These are phyloP conservation scores for Candida corydali DNA, from an alignment of 805 yeast genomes.

Conservation along the genomic window DNA sequence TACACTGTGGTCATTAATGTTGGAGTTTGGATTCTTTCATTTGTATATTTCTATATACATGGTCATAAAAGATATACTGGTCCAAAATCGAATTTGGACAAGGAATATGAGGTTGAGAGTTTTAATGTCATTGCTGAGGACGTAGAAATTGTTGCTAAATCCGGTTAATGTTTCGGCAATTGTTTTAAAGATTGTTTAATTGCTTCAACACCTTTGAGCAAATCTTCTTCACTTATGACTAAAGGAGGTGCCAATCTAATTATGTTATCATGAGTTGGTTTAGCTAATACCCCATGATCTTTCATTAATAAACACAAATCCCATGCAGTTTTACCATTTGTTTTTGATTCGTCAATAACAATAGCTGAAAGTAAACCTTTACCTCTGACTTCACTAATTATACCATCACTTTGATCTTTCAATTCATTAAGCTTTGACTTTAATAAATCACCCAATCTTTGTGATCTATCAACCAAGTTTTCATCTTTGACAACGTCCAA, in stretches of 20 bases:
- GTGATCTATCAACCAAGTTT: conserved; percentile 74
- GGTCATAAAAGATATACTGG: conserved; percentile 57
- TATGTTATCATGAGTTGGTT: conserved; percentile 94
- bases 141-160: too few species aligned
- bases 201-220: conserved; percentile 73
- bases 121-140: conserved; percentile 34
- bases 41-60: conserved; percentile 47
- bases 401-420: conserved; percentile 47
- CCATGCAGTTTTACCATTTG: conserved; percentile 94
- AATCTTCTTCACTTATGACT: conserved; percentile 83
- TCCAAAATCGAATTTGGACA: conserved; percentile 34
- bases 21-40: conserved; percentile 54
- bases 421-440: conserved; percentile 53
- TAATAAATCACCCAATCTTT: conserved; percentile 64
- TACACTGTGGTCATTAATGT: conserved; percentile 63
- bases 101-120: conserved; percentile 21
- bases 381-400: conserved; percentile 68
- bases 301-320: conserved; percentile 89
- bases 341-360: conserved; percentile 79
- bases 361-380: conserved; percentile 85
- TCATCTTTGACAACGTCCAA: conserved; percentile 87
- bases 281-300: conserved; percentile 84
- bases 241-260: conserved; percentile 96
- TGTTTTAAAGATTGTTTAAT: conserved; percentile 56
- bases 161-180: too few species aligned